Evolutionary conservation across 495 filamentous ascomycete genomes (phyloP), one percentile per base, ranked within the genome.

Genomic region (Darksidea phi): DNA sequence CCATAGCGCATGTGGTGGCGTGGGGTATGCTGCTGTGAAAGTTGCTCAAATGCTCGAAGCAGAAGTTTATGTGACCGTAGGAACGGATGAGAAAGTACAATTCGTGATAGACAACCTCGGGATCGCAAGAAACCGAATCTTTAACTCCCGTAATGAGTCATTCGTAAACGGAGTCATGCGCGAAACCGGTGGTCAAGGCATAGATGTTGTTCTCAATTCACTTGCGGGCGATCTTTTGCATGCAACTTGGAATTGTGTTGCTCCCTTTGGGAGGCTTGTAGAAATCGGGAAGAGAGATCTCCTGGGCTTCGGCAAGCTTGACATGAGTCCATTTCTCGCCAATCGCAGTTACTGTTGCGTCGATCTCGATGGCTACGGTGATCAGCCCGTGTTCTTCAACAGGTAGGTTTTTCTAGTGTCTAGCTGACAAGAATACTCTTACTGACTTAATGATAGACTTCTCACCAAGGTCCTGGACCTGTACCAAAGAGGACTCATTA

Each of bases 1-100:
- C 23, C 54, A 64, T 17, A 34, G 23, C 6, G 65, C 54, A 4
- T 3, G 10, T 28, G 61, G 61, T 24, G 54, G 49, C 18, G 45
- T 68, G 4, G 65, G 65, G 6, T 8, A 54, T 15, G 65, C 55
- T 17, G 61, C 65, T 2, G 45, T 68, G 18, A 28, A 61, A 48
- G 2, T 68, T 10, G 61, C 62, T 4, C 32, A 48, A n/a, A n/a
- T 12, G 13, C 18, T 57, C n/a, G 62, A 57, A 1, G 56, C 57
- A 1, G 57, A 65, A 2, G 51, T 68, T n/a, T 68, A 37, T 42
- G 50, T 51, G 2, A 68, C 52, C 0, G 66, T 54, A 15, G 62
- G 62, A 1, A 49, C 46, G 4, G 18, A 20, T 6, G 46, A 61
- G 12, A 68, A 68, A 42, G 18, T 13, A 1, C 23, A 28, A 6